phyloP scores from a whole-genome alignment of 208 protist genomes.

The Naegleria fowleri region DNA sequence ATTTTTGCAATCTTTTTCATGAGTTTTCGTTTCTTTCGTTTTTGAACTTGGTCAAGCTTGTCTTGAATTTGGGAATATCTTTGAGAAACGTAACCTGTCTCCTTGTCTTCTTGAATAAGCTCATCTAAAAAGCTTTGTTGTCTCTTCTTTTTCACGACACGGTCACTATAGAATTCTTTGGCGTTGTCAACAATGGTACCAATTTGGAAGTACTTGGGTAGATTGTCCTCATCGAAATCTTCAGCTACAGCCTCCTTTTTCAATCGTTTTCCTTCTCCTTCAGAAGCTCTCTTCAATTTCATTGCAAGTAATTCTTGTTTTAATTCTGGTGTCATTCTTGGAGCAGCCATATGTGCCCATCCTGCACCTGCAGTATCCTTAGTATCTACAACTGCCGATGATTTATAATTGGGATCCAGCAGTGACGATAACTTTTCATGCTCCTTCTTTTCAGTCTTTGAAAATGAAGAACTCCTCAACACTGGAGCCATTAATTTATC shows the following conservation, averaged over 20 bases:
- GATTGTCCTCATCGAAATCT: background rate
- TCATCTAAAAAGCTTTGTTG: constrained; percentile 7
- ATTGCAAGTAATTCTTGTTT: background rate
- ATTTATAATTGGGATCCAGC: background rate
- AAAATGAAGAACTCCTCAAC: background rate
- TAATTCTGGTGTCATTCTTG: background rate
- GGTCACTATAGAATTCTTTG: background rate
- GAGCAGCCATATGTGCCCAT: background rate
- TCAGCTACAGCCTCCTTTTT: background rate
- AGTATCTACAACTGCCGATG: background rate
- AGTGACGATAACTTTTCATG: background rate
- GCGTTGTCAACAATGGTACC: background rate
- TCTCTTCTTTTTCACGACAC: background rate
- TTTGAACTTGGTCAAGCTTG: background rate
- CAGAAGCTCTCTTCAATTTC: background rate
- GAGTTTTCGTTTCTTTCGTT: background rate
- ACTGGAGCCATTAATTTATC: background rate
- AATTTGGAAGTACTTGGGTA: constrained; percentile 6
- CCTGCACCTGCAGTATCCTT: background rate
- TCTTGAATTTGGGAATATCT: background rate
- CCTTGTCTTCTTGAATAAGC: background rate
- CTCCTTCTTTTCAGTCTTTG: background rate
- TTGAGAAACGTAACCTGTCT: background rate
- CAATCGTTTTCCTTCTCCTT: background rate
- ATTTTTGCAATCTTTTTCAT: background rate